Conservation (phyloP, 306 rosid genomes). For the Castanea mollissima region DNA sequence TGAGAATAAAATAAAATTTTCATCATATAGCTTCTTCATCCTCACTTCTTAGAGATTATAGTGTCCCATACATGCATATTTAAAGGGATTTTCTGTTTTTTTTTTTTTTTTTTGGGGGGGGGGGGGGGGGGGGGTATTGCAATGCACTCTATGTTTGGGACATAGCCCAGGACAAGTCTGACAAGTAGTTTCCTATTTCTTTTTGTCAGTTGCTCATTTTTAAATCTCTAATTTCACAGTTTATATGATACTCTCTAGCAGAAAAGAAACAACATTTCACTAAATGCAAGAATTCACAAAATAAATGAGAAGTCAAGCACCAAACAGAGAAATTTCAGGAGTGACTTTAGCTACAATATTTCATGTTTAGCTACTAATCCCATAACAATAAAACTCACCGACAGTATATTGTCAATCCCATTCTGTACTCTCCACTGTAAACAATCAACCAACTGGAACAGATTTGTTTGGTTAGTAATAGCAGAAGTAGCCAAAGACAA, state of each 20-base stretch:
- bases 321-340: not conserved
- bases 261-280: not conserved
- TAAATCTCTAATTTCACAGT: not conserved
- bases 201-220: not conserved
- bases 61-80: no score
- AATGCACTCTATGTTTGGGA: not conserved
- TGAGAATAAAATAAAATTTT: not conserved
- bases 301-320: constrained; percentile 3
- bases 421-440: constrained; percentile 83
- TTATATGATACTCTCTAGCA: not conserved
- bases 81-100: no score
- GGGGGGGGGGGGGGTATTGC: no score
- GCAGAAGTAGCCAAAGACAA: constrained; percentile 21
- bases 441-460: constrained; percentile 77
- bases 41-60: no score
- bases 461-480: constrained; percentile 28
- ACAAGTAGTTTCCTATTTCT: not conserved
- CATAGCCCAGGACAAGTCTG: not conserved
- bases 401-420: constrained; percentile 74
- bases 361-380: not conserved
- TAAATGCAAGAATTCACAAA: constrained; percentile 1
- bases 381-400: constrained; percentile 48
- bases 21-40: not conserved
- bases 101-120: not conserved
- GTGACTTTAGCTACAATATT: not conserved